phyloP scores from a whole-genome alignment of 2,329 filamentous ascomycete species.

The Cytospora piceicola region DNA sequence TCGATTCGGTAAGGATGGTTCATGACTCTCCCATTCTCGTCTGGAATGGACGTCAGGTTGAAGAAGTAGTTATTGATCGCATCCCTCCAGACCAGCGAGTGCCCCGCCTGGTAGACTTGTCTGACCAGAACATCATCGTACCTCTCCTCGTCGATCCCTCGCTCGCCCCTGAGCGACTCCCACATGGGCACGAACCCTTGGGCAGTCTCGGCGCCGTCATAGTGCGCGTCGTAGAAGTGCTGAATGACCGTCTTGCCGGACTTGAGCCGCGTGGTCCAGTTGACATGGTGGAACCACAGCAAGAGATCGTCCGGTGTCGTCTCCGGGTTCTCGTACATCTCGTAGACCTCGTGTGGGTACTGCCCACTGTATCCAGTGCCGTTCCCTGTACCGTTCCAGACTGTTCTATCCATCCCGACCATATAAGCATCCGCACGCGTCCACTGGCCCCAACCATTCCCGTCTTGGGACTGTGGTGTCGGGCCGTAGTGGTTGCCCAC shows the following conservation, averaged over 20 bases:
- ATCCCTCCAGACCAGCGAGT: conserved; percentile 72
- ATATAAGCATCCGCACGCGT: conserved; percentile 63
- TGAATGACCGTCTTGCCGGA: conserved; percentile 68
- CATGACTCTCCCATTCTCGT: conserved; percentile 58
- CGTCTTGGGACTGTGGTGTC: conserved; percentile 67
- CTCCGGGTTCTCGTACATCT: conserved; percentile 60
- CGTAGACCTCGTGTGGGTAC: conserved; percentile 64
- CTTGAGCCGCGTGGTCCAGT: conserved; percentile 65
- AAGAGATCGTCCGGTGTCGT: conserved; percentile 70
- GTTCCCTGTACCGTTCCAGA: conserved; percentile 69
- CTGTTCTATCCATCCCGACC: conserved; percentile 74
- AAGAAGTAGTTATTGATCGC: conserved; percentile 67
- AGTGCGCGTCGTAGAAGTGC: conserved; percentile 57
- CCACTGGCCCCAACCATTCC: conserved; percentile 74
- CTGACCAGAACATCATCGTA: conserved; percentile 62
- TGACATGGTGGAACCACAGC: conserved; percentile 76
- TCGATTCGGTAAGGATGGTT: conserved; percentile 69
- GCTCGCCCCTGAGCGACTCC: conserved; percentile 55
- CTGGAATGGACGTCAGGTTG: conserved; percentile 63
- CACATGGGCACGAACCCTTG: conserved; percentile 61
- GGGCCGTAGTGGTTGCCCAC: conserved; percentile 69
- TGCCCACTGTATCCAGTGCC: conserved; percentile 69
- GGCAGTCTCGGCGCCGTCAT: conserved; percentile 60
- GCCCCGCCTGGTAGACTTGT: conserved; percentile 68
- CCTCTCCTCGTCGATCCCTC: conserved; percentile 59